Conservation (phyloP, 441 rosid genomes). For the Capsella rubella region DNA sequence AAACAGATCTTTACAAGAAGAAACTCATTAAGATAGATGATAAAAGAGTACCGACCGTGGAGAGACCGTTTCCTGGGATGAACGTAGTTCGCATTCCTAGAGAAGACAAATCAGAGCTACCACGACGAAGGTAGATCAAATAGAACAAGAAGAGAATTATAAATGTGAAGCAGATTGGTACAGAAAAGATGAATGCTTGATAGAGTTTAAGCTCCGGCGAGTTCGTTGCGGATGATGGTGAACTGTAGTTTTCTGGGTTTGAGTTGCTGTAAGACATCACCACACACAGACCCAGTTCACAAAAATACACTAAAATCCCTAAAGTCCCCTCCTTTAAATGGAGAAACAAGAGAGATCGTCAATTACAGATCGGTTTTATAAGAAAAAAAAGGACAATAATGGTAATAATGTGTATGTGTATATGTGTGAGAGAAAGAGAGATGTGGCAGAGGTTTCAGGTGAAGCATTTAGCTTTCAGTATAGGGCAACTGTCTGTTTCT, state of each 20-base stretch:
- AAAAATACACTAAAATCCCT: background rate
- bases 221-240: slow-evolving; percentile 31
- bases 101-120: slow-evolving; percentile 70
- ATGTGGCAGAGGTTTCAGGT: slow-evolving; percentile 39
- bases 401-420: background rate
- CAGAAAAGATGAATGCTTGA: slow-evolving; percentile 80
- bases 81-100: slow-evolving; percentile 62
- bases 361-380: slow-evolving; percentile 32
- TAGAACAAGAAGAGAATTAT: slow-evolving; percentile 76
- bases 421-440: slow-evolving; percentile 6
- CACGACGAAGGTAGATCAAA: slow-evolving; percentile 78
- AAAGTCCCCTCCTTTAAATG: slow-evolving; percentile 25
- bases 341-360: slow-evolving; percentile 6
- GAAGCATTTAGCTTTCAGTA: slow-evolving; percentile 34
- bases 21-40: background rate
- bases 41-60: slow-evolving; percentile 27
- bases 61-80: slow-evolving; percentile 37
- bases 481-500: slow-evolving; percentile 36
- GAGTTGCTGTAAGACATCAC: slow-evolving; percentile 54
- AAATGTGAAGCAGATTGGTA: slow-evolving; percentile 80
- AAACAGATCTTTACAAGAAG: slow-evolving; percentile 8
- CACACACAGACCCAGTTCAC: background rate
- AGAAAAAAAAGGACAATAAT: background rate
- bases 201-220: slow-evolving; percentile 71
- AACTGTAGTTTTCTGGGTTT: slow-evolving; percentile 41